Base-by-base conservation (phyloP, 768 basidiomycete species). In the Mycena haematopus region DNA sequence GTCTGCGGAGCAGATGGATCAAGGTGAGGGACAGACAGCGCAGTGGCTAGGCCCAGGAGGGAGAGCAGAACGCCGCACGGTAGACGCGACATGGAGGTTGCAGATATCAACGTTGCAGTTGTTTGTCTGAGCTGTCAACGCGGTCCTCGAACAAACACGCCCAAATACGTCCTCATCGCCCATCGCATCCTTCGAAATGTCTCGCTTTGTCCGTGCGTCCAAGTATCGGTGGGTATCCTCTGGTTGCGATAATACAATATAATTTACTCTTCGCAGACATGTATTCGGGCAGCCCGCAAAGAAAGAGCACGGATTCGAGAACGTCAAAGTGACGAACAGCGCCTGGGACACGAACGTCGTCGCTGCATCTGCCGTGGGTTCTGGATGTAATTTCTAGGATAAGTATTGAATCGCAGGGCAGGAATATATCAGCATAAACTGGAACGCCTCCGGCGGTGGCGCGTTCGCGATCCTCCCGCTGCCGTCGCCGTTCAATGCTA, bases 321-420 rank as follows among this genome's bases (percentile, higher is more conserved):
- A 94, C 65, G 79, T 94, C 68, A 95, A 95, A 75, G 83, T 94
- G 19, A 90, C 92, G 52, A 89, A 86, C 75, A 93, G 87, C 68
- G 95, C 96, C 10, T 98, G 94, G 95, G 96, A 99, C 75, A 98
- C 96, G 46, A 96, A 98, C 74, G 78, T 98, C 64, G 81, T 97
- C 66, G 83, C 91, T 63, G 92, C 93, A 13, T 95, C 93, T 66
- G 88, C 83, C 46, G 92, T 94, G 73, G 15, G 22, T 45, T 3
- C 44, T 9, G 2, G 9, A 45, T 3, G 4, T 1, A 45, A 13
- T 45, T 2, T 6, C 6, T 21, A 17, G 6, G 7, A 24, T 45
- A 13, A 5, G 6, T 3, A 31, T 31, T 31, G 6, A 31, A 31
- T 31, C 29, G 29, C 29, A n/a, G 29, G 1, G 3, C 67, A 91